Percentiles rank a stretch among this genome's conserved stretches.
These are phyloP conservation scores for Talaromyces amestolkiae DNA, from an alignment of 2,329 filamentous ascomycete species.

Conservation along the genomic window DNA sequence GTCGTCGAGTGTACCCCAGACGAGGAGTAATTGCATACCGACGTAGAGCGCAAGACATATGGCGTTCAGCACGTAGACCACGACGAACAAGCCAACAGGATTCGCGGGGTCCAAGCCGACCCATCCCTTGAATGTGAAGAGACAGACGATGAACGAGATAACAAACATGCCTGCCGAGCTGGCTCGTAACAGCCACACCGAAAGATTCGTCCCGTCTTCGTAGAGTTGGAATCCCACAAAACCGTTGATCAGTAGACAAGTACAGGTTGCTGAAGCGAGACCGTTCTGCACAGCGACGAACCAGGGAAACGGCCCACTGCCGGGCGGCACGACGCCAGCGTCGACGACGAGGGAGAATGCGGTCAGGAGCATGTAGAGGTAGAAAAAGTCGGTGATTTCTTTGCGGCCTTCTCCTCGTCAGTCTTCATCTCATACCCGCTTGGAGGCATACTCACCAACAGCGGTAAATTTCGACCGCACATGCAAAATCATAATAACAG, in stretches of 20 bases:
- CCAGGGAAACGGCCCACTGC: slow-evolving; percentile 78
- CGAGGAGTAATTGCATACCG: slow-evolving; percentile 81
- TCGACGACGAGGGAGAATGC: slow-evolving; percentile 87
- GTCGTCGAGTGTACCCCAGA: slow-evolving; percentile 86
- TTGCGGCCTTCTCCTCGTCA: slow-evolving; percentile 54
- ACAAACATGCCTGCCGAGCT: slow-evolving; percentile 78
- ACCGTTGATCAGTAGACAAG: slow-evolving; percentile 89
- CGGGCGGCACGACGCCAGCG: slow-evolving; percentile 84
- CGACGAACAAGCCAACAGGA: slow-evolving; percentile 84
- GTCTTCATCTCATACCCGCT: neutral
- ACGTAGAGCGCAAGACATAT: slow-evolving; percentile 83
- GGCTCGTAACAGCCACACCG: slow-evolving; percentile 85
- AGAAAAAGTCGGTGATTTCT: slow-evolving; percentile 87
- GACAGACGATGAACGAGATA: slow-evolving; percentile 79
- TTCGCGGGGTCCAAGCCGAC: slow-evolving; percentile 80
- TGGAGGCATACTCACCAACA: slow-evolving; percentile 64
- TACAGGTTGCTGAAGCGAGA: slow-evolving; percentile 78
- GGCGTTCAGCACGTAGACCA: slow-evolving; percentile 87
- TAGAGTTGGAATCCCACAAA: slow-evolving; percentile 99
- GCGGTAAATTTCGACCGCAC: slow-evolving; percentile 97
- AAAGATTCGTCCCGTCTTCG: slow-evolving; percentile 90
- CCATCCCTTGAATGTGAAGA: slow-evolving; percentile 92
- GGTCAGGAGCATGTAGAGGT: slow-evolving; percentile 88
- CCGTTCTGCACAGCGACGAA: slow-evolving; percentile 87
- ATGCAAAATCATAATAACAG: slow-evolving; percentile 94